Conservation (phyloP, 768 basidiomycete genomes). For the Mycena olivaceomarginata region DNA sequence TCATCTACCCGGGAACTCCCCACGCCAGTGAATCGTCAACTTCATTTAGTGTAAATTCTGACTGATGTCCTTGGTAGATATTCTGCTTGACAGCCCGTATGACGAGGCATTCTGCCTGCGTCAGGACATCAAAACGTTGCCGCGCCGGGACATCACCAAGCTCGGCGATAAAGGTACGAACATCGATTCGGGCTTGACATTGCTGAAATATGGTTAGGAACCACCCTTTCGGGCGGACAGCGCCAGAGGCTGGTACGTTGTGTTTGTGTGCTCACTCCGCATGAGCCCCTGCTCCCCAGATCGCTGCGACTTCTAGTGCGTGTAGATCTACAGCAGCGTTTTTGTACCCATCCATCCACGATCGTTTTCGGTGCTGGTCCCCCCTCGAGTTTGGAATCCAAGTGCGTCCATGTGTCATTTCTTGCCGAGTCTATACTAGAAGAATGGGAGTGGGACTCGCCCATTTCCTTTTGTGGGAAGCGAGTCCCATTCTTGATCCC, state of each 20-base stretch:
- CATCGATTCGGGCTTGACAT: not conserved
- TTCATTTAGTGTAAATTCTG: not conserved
- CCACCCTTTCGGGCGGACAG: slow-evolving; percentile 37
- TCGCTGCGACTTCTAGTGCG: too few relatives aligned
- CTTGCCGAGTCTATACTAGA: too few relatives aligned
- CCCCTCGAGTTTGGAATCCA: too few relatives aligned
- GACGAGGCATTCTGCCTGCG: slow-evolving; percentile 29
- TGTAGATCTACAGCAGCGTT: too few relatives aligned
- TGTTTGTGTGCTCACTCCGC: too few relatives aligned
- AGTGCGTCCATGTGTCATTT: too few relatives aligned
- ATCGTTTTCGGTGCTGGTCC: too few relatives aligned
- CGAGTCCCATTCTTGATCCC: too few relatives aligned
- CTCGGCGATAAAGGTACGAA: slow-evolving; percentile 29
- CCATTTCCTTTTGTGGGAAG: too few relatives aligned
- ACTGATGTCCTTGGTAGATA: slow-evolving; percentile 11
- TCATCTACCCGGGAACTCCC: slow-evolving; percentile 36
- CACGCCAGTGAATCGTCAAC: slow-evolving; percentile 23
- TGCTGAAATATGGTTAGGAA: slow-evolving; percentile 9
- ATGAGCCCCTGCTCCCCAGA: too few relatives aligned
- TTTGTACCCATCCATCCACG: too few relatives aligned
- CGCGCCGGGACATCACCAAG: slow-evolving; percentile 33
- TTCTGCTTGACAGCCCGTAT: slow-evolving; percentile 34
- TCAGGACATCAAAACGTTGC: slow-evolving; percentile 33
- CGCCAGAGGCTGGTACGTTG: slow-evolving; percentile 30
- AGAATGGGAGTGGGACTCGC: too few relatives aligned